Percentiles rank a stretch among this genome's conserved stretches.
Conservation (phyloP, 495 filamentous ascomycete genomes). For the Chaetomium cochliodes region DNA sequence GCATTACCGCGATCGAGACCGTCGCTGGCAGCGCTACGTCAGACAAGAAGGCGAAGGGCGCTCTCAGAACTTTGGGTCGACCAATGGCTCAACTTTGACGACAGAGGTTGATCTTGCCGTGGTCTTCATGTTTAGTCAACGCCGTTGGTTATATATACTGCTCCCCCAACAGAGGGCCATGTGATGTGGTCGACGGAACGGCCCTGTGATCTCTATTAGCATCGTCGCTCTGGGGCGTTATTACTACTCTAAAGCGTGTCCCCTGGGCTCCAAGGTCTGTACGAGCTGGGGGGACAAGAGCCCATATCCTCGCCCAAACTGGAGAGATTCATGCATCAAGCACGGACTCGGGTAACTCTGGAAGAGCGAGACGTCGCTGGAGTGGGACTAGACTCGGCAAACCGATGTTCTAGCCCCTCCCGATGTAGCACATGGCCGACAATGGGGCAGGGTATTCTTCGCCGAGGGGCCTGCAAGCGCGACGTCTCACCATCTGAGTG, state of each 20-base stretch:
- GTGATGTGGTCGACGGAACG: no score
- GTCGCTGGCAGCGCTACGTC: not conserved
- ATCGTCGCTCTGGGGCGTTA: not conserved
- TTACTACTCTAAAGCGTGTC: not conserved
- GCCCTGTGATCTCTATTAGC: no score
- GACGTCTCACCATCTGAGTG: no score
- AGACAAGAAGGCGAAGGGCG: not conserved
- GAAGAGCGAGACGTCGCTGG: not conserved
- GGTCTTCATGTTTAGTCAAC: not conserved
- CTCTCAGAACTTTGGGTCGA: not conserved
- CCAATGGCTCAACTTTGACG: not conserved
- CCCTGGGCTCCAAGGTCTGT: not conserved
- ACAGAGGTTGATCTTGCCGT: not conserved
- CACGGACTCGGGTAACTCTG: no score
- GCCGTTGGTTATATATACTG: not conserved
- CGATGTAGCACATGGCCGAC: not conserved
- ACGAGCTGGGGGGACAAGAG: no score
- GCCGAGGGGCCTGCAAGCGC: no score
- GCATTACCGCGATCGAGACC: not conserved
- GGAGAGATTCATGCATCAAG: no score
- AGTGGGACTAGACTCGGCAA: not conserved
- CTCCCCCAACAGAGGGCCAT: not conserved
- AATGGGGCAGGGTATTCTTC: not conserved
- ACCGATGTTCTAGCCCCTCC: conserved; percentile 2
- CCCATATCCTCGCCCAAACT: no score